Conservation (phyloP, 2,329 filamentous ascomycete species). For the Hypoxylon rubiginosum region DNA sequence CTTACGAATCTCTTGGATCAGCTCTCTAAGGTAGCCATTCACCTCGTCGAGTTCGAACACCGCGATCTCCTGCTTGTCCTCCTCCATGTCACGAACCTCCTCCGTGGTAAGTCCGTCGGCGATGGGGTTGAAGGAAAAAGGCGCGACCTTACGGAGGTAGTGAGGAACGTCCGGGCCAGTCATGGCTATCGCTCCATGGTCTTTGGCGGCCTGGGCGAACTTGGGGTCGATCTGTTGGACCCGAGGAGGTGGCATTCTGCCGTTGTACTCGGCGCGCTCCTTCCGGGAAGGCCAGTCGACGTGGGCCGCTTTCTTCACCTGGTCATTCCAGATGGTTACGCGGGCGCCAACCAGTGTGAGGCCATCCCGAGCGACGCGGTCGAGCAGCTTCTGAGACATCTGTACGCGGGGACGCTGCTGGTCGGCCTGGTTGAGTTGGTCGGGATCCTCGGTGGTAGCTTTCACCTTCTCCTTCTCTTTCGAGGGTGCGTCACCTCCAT, state of each 20-base stretch:
- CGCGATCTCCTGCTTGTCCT: background rate
- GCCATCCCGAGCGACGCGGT: background rate
- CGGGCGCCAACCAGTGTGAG: slow-evolving; percentile 17
- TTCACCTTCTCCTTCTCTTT: background rate
- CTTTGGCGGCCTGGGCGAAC: background rate
- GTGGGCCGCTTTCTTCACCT: background rate
- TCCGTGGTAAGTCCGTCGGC: slow-evolving; percentile 18
- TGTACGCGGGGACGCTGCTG: background rate
- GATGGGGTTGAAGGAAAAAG: slow-evolving; percentile 1
- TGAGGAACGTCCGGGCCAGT: slow-evolving; percentile 16
- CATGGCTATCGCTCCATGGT: background rate
- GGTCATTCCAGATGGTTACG: slow-evolving; percentile 30
- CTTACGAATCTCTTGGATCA: slow-evolving; percentile 22
- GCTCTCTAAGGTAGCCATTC: background rate
- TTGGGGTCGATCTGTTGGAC: slow-evolving; percentile 2
- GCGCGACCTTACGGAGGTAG: slow-evolving; percentile 23
- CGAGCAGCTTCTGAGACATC: no score
- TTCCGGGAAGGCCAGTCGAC: slow-evolving; percentile 33
- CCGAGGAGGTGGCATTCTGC: slow-evolving; percentile 34
- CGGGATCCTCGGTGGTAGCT: background rate
- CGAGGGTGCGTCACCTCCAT: background rate
- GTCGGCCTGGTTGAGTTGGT: background rate
- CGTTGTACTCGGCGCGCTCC: slow-evolving; percentile 16
- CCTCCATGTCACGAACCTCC: slow-evolving; percentile 4
- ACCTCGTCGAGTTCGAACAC: slow-evolving; percentile 21